phyloP scores from a whole-genome alignment of 139 green algal genomes.

The Bryopsis sp. region DNA sequence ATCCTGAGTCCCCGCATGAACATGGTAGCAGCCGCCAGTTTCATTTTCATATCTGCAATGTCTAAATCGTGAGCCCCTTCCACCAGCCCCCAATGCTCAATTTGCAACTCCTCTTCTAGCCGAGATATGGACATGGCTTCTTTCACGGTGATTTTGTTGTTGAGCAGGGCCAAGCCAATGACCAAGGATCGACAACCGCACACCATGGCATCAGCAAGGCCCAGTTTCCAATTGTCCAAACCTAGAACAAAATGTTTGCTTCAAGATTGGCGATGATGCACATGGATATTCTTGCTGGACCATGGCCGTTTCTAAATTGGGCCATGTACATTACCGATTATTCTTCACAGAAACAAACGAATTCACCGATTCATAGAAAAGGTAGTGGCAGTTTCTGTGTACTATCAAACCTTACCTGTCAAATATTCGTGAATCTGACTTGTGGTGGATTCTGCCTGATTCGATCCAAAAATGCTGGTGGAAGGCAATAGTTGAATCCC shows the following conservation, averaged over 20 bases:
- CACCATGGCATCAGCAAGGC: conserved; percentile 59
- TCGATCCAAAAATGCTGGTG: conserved; percentile 51
- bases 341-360: neutral
- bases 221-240: conserved; percentile 67
- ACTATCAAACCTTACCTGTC: conserved; percentile 30
- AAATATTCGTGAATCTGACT: conserved; percentile 30
- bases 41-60: conserved; percentile 59
- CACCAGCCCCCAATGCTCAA: conserved; percentile 85
- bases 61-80: conserved; percentile 96
- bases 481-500: conserved; percentile 39
- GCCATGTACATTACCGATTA: no score
- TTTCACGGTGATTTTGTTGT: conserved; percentile 42
- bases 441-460: conserved; percentile 33
- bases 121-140: conserved; percentile 49
- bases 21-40: conserved; percentile 58
- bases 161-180: conserved; percentile 59
- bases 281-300: no score
- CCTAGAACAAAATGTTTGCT: no score
- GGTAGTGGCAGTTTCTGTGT: no score
- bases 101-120: conserved; percentile 75
- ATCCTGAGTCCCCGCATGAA: conserved; percentile 61
- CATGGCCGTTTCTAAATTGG: no score
- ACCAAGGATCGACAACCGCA: conserved; percentile 71
- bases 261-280: no score
- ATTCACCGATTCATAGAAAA: no score